phyloP scores from a whole-genome alignment of 1,284 basidiomycete species.

The Boletus smithii region DNA sequence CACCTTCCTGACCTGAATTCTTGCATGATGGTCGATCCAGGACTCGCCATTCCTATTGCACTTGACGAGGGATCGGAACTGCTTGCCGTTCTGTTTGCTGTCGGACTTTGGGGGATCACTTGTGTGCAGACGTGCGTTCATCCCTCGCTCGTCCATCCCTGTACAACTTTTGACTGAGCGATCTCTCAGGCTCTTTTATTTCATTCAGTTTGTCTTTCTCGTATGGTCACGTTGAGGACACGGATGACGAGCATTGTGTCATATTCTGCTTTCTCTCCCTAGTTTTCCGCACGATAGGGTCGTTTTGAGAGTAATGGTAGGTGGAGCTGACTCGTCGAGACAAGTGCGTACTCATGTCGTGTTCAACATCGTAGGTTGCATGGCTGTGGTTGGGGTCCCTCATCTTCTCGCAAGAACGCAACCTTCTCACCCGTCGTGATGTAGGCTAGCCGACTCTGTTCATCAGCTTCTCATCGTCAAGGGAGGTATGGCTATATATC shows the following conservation, averaged over 20 bases:
- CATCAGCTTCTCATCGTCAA: constrained; percentile 22
- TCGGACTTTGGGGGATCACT: constrained; percentile 23
- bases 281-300: constrained; percentile 13
- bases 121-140: constrained; percentile 21
- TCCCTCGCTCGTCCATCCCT: neutral
- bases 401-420: neutral
- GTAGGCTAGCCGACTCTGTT: constrained; percentile 17
- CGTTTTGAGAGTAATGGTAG: constrained; percentile 15
- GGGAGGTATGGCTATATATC: constrained; percentile 16
- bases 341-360: constrained; percentile 1
- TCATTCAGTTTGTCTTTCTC: constrained; percentile 18
- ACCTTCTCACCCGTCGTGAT: neutral
- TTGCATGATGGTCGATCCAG: neutral
- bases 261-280: neutral
- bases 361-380: constrained; percentile 8
- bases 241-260: neutral
- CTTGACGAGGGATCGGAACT: constrained; percentile 15
- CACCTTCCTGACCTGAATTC: neutral
- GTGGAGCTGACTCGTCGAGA: neutral
- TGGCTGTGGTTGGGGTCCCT: constrained; percentile 17
- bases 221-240: neutral
- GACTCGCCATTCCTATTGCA: neutral
- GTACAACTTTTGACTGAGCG: neutral
- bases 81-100: constrained; percentile 15
- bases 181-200: constrained; percentile 17